These are phyloP conservation scores for Leptographium flavum DNA, from an alignment of 2,329 filamentous ascomycete species.

Conservation along the genomic window DNA sequence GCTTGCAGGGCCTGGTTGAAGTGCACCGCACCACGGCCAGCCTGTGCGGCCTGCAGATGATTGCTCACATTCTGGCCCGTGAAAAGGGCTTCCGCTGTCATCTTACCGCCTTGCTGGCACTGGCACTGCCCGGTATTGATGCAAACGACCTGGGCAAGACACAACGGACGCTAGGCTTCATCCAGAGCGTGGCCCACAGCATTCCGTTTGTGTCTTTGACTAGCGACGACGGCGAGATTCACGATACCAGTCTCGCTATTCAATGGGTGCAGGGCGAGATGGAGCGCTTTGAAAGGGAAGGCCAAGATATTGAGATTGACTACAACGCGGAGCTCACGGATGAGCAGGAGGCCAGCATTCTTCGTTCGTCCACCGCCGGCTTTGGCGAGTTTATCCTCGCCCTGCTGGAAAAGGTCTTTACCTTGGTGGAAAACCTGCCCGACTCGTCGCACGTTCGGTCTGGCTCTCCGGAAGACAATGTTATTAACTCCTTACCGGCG, in stretches of 20 bases:
- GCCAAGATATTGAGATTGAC: constrained; percentile 71
- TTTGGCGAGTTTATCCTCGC: constrained; percentile 87
- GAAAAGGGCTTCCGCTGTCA: constrained; percentile 96
- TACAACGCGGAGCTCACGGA: constrained; percentile 72
- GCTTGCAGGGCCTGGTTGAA: constrained; percentile 90
- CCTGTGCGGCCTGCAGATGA: constrained; percentile 78
- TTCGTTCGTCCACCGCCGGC: constrained; percentile 86
- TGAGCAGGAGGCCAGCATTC: constrained; percentile 72
- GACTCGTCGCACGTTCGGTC: constrained; percentile 79
- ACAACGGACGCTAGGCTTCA: constrained; percentile 83
- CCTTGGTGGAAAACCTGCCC: constrained; percentile 83
- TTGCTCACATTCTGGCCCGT: constrained; percentile 79
- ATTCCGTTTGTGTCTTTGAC: constrained; percentile 82
- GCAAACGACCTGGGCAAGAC: constrained; percentile 97
- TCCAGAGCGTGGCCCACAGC: constrained; percentile 90
- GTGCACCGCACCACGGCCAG: constrained; percentile 94
- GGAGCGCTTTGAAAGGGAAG: constrained; percentile 81
- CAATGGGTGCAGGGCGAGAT: constrained; percentile 92
- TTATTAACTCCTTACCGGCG: constrained; percentile 87
- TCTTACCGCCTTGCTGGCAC: constrained; percentile 81
- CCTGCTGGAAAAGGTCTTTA: constrained; percentile 88
- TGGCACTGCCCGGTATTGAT: constrained; percentile 89
- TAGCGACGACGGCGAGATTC: constrained; percentile 49
- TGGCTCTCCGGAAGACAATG: constrained; percentile 88
- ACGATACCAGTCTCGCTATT: constrained; percentile 65